Conservation (phyloP, 1,139 yeast species). For the Geotrichum candidum region DNA sequence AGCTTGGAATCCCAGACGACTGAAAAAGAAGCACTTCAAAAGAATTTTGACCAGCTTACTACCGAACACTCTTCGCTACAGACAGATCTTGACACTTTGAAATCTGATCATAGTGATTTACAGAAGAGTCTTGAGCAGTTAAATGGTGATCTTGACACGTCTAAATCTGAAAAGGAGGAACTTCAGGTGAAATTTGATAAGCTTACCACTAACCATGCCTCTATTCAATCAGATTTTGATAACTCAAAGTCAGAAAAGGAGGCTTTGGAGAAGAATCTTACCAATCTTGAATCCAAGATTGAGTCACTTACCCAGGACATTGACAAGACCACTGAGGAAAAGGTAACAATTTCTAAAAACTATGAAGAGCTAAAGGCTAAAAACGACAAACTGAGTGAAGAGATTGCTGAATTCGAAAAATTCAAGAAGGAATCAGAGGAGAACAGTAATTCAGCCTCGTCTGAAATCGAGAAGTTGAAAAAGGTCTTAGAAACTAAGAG, state of each 20-base stretch:
- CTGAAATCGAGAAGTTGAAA: slow-evolving; percentile 11
- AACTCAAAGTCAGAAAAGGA: slow-evolving; percentile 15
- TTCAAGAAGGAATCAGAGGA: slow-evolving; percentile 10
- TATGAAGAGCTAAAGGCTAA: slow-evolving; percentile 19
- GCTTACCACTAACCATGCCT: slow-evolving; percentile 7
- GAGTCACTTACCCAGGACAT: slow-evolving; percentile 12
- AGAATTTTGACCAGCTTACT: not conserved
- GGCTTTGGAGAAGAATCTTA: slow-evolving; percentile 13
- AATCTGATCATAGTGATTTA: not conserved
- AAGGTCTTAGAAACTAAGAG: not conserved
- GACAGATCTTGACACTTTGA: not conserved
- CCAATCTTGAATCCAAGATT: slow-evolving; percentile 5
- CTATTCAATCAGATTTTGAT: slow-evolving; percentile 13
- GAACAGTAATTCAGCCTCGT: slow-evolving; percentile 11
- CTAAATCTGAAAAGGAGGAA: slow-evolving; percentile 11
- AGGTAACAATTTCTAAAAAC: slow-evolving; percentile 12
- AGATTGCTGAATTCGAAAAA: slow-evolving; percentile 11
- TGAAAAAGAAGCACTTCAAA: slow-evolving; percentile 8
- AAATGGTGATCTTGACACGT: not conserved
- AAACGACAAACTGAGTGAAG: slow-evolving; percentile 16
- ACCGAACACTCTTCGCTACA: slow-evolving; percentile 5
- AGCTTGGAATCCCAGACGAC: not conserved
- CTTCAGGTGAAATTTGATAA: slow-evolving; percentile 11
- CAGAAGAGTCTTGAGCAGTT: not conserved
- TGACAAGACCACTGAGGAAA: slow-evolving; percentile 13